These are phyloP conservation scores for Oryza coarctata DNA, from an alignment of 176 grass and related monocot genomes.

Conservation along the genomic window DNA sequence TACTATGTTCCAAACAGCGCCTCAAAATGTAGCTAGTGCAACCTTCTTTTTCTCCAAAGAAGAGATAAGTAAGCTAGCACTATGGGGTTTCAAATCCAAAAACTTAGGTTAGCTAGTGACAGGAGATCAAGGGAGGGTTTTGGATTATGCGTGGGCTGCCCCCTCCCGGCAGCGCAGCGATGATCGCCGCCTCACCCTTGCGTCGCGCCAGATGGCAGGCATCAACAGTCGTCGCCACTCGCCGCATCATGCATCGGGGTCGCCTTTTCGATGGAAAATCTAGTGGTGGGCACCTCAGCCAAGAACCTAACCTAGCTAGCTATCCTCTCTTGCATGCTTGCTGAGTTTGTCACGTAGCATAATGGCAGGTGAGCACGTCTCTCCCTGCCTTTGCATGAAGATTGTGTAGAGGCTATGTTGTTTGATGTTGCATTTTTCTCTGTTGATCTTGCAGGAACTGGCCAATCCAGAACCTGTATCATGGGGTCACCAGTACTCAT, in stretches of 20 bases:
- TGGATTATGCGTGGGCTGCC: background rate
- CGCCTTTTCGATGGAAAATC: background rate
- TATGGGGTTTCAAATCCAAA: too few relatives aligned
- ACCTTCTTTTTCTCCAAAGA: too few relatives aligned
- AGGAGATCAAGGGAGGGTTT: background rate
- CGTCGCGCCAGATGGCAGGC: background rate
- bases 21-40: too few relatives aligned
- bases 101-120: background rate
- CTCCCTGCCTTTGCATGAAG: background rate
- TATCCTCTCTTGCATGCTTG: background rate
- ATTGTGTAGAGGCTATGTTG: background rate
- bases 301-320: background rate
- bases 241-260: background rate
- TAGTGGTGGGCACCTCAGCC: background rate
- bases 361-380: conserved; percentile 23
- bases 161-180: background rate
- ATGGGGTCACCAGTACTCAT: background rate
- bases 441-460: conserved; percentile 1
- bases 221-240: background rate
- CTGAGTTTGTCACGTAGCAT: conserved; percentile 3
- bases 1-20: too few relatives aligned
- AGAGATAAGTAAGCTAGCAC: background rate
- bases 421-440: conserved; percentile 5
- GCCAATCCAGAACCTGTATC: background rate
- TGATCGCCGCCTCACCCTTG: background rate